A percentile compares a stretch with the other conserved stretches of the same genome.
Conservation (phyloP, 495 filamentous ascomycete species). For the Lasiosphaeriaceae sp. region DNA sequence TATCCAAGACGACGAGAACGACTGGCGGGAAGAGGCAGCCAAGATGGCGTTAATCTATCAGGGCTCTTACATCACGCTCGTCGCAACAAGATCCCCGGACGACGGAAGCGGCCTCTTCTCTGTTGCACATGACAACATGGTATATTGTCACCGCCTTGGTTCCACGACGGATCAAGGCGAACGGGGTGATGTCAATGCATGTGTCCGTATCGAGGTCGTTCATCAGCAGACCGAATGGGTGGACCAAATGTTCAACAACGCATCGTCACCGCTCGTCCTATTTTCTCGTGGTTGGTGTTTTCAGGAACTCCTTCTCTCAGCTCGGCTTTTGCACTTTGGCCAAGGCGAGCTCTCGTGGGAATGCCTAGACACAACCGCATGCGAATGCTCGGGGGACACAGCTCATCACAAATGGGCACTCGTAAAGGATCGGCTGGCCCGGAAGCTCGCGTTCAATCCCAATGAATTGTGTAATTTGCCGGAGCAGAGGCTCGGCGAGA, state of each 20-base stretch:
- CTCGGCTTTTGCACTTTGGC: not conserved
- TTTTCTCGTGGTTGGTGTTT: not conserved
- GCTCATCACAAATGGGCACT: not conserved
- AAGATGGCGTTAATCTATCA: slow-evolving; percentile 5
- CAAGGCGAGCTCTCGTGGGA: not conserved
- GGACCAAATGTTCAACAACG: not conserved
- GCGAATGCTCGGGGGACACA: not conserved
- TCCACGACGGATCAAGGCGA: not conserved
- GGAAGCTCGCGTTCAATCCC: not conserved
- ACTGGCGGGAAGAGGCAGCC: slow-evolving; percentile 2
- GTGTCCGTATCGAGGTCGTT: not conserved
- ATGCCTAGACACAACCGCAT: not conserved
- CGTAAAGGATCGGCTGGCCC: not conserved
- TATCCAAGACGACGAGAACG: not conserved
- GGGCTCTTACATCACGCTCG: not conserved
- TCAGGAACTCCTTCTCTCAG: not conserved
- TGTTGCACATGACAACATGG: not conserved
- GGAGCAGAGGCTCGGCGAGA: not conserved
- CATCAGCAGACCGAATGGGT: not conserved
- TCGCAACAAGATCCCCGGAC: not conserved
- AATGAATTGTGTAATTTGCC: not conserved
- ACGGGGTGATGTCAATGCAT: not conserved
- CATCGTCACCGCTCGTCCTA: not conserved
- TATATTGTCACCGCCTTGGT: not conserved
- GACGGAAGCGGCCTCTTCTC: not conserved